Base-by-base conservation (phyloP, 2,329 filamentous ascomycete genomes). In the Beauveria asiatica region DNA sequence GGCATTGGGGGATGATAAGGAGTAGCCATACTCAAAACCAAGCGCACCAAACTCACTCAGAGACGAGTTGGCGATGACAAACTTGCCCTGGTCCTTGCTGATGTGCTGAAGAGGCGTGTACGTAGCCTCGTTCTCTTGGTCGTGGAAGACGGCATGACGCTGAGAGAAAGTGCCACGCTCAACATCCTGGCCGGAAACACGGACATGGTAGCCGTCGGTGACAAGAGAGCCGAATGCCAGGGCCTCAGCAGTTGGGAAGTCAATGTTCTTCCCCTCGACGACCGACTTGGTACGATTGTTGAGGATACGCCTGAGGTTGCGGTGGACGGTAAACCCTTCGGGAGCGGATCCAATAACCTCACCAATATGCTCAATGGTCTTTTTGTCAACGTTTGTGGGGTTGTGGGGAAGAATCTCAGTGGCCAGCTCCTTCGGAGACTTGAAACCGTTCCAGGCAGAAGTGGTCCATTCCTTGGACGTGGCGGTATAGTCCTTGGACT, bases 111-210 rank as follows among this genome's bases (percentile, higher is more conserved):
- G 81, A 61, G 94, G 93, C 13, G 92, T 97, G 78, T 95, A 96
- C 6, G 92, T 96, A 67, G 83, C 83, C 78, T 99, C 94, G 57
- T 80, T 95, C 75, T 95, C 92, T 78, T 99, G 94, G 78, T 99
- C 94, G 76, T 99, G 94, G 74, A 99, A 88, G 63, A 99, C 93
- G 63, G 93, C 87, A 75, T 99, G 94, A 69, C 94, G 89, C 80
- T 99, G 94, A 50, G 94, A 97, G 81, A 99, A 99, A 63, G 94
- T 99, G 78, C 94, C 94, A 84, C 94, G 92, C 83, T 99, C 94
- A 64, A 99, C 94, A 80, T 99, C 94, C 80, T 99, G 94, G 67
- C 94, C 94, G 63, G 94, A 97, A 45, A 99, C 90, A 76, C 94
- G 91, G 69, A 99, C 92, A 74, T 99, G 94, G 77, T 97, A 91